phyloP scores from a whole-genome alignment of 2,329 filamentous ascomycete species.

The Colletotrichum theobromicola region DNA sequence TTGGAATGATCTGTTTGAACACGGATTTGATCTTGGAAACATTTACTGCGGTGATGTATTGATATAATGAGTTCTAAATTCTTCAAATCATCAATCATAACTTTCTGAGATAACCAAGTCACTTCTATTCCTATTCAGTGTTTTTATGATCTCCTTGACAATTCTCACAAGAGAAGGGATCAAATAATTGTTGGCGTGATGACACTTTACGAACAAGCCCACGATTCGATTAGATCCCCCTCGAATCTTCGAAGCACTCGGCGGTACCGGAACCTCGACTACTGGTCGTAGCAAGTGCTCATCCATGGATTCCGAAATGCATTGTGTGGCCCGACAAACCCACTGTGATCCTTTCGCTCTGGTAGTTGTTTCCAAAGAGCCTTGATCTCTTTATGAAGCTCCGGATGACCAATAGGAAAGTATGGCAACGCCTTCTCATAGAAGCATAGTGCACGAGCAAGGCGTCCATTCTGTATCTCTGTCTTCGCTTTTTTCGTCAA shows the following conservation, averaged over 20 bases:
- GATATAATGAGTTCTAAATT: neutral
- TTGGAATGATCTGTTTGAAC: conserved; percentile 8
- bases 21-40: conserved; percentile 4
- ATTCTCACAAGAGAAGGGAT: too few relatives aligned
- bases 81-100: neutral
- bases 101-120: too few relatives aligned
- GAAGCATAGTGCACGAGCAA: neutral
- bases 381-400: neutral
- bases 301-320: neutral
- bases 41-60: neutral
- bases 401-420: neutral
- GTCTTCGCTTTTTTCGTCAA: neutral
- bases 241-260: conserved; percentile 41
- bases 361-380: neutral
- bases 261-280: conserved; percentile 22
- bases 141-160: too few relatives aligned
- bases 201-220: accelerated
- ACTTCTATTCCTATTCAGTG: too few relatives aligned
- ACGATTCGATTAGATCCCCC: neutral
- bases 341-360: neutral
- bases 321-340: neutral
- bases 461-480: neutral
- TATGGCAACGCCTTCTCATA: neutral
- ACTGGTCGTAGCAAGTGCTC: neutral
- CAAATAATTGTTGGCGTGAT: too few relatives aligned